A percentile compares a stretch with the other conserved stretches of the same genome.
Evolutionary conservation across 345 rosid genomes (phyloP).

Genomic region (Brassica incana): DNA sequence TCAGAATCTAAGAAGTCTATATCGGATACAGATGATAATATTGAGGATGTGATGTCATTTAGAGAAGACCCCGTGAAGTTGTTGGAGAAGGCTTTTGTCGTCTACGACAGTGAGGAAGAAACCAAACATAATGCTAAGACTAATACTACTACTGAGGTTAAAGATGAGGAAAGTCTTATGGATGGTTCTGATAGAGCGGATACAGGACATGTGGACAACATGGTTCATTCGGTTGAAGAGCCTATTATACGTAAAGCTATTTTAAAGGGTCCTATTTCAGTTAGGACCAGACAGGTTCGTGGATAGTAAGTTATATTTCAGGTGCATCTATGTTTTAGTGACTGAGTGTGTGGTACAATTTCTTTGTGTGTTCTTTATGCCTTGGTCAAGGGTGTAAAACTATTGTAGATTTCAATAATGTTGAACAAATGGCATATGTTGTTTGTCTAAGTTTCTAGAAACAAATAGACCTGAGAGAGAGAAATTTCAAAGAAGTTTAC

Average conservation of each 20-base stretch:
- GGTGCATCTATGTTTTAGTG: neutral
- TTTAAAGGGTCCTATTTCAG: slow-evolving; percentile 54
- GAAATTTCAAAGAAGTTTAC: slow-evolving; percentile 26
- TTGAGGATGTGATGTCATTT: slow-evolving; percentile 41
- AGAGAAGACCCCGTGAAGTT: slow-evolving; percentile 50
- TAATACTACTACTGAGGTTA: slow-evolving; percentile 12
- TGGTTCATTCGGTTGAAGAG: slow-evolving; percentile 32
- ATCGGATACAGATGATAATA: slow-evolving; percentile 42
- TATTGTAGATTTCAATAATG: slow-evolving; percentile 24
- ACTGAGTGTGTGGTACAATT: slow-evolving; percentile 18
- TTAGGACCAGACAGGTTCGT: slow-evolving; percentile 58
- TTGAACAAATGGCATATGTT: slow-evolving; percentile 8
- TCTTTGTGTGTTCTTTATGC: slow-evolving; percentile 6
- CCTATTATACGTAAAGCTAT: slow-evolving; percentile 37
- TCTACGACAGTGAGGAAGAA: slow-evolving; percentile 58
- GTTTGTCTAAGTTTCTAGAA: slow-evolving; percentile 20
- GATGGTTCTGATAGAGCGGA: slow-evolving; percentile 29
- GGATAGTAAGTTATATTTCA: slow-evolving; percentile 48
- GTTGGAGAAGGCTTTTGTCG: slow-evolving; percentile 58
- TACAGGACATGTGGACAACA: slow-evolving; percentile 31
- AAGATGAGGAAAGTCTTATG: slow-evolving; percentile 16
- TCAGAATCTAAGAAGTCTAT: slow-evolving; percentile 38
- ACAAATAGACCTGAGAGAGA: slow-evolving; percentile 2
- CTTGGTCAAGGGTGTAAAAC: neutral
- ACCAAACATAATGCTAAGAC: slow-evolving; percentile 9